A percentile compares a stretch with the other conserved stretches of the same genome.
phyloP scores from a whole-genome alignment of 2,329 filamentous ascomycete species.

The Alternaria panax region DNA sequence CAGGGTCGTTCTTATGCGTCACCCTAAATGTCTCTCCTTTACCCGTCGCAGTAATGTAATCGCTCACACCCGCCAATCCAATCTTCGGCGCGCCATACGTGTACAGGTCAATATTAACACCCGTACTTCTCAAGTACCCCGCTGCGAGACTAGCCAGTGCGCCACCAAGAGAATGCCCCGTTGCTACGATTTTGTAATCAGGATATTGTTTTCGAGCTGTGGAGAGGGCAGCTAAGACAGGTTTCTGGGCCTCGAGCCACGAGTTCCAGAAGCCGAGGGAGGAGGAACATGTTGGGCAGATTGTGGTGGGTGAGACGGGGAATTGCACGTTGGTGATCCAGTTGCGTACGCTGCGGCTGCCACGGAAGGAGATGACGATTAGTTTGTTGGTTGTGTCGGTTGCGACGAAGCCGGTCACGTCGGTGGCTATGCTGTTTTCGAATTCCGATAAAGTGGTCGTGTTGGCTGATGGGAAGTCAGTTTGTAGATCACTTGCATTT shows the following conservation, averaged over 20 bases:
- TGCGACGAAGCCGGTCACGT: slow-evolving; percentile 58
- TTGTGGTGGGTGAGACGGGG: slow-evolving; percentile 49
- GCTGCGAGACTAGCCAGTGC: slow-evolving; percentile 69
- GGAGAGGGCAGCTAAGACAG: slow-evolving; percentile 55
- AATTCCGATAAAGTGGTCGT: slow-evolving; percentile 59
- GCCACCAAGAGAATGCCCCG: slow-evolving; percentile 74
- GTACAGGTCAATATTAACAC: slow-evolving; percentile 64
- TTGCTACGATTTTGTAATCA: slow-evolving; percentile 62
- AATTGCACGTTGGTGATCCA: slow-evolving; percentile 66
- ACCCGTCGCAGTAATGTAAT: slow-evolving; percentile 62
- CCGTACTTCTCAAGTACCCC: slow-evolving; percentile 61
- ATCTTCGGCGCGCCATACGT: slow-evolving; percentile 73
- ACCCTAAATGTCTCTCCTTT: slow-evolving; percentile 66
- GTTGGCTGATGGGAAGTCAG: slow-evolving; percentile 35
- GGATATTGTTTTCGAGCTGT: slow-evolving; percentile 58
- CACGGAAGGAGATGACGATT: slow-evolving; percentile 68
- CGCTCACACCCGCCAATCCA: slow-evolving; percentile 64
- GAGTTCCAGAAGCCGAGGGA: slow-evolving; percentile 67
- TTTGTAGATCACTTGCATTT: neutral
- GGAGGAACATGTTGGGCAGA: slow-evolving; percentile 58
- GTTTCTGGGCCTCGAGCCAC: slow-evolving; percentile 62
- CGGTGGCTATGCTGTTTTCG: slow-evolving; percentile 51
- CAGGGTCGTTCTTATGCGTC: slow-evolving; percentile 72
- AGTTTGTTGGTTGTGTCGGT: slow-evolving; percentile 57
- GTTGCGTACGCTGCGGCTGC: slow-evolving; percentile 66